These are phyloP conservation scores for Puccinia hordei DNA, from an alignment of 1,284 basidiomycete species.

Conservation along the genomic window DNA sequence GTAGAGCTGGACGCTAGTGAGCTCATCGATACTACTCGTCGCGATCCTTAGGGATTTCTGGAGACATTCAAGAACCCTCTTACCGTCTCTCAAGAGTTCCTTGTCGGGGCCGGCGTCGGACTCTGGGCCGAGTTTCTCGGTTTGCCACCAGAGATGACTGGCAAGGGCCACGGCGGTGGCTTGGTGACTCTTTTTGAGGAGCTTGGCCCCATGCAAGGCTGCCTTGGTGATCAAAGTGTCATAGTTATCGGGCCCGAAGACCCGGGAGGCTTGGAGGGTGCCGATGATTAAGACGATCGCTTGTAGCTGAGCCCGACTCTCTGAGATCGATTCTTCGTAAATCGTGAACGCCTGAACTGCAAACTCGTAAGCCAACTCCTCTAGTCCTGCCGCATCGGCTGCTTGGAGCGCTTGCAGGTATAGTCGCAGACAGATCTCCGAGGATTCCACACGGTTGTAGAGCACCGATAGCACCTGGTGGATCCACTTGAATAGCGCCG, in stretches of 20 bases:
- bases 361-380: conserved; percentile 90
- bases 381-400: conserved; percentile 85
- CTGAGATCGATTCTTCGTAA: conserved; percentile 91
- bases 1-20: conserved; percentile 89
- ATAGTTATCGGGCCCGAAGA: conserved; percentile 87
- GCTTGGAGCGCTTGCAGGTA: conserved; percentile 93
- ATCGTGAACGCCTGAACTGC: conserved; percentile 94
- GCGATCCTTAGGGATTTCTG: conserved; percentile 92
- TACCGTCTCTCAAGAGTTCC: conserved; percentile 69
- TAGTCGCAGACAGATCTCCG: conserved; percentile 80
- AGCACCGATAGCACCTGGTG: conserved; percentile 87
- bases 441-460: conserved; percentile 85
- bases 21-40: conserved; percentile 87
- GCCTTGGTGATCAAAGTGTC: conserved; percentile 95
- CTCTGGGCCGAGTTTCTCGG: conserved; percentile 63
- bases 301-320: conserved; percentile 85
- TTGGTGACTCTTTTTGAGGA: conserved; percentile 94
- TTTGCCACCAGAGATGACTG: conserved; percentile 96
- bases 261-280: conserved; percentile 76
- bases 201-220: conserved; percentile 85
- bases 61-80: conserved; percentile 88
- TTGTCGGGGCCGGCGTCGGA: conserved; percentile 59
- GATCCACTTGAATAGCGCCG: conserved; percentile 82
- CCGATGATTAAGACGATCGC: conserved; percentile 89
- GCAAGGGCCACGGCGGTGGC: conserved; percentile 88